These are phyloP conservation scores for Polyplosphaeria fusca DNA, from an alignment of 495 filamentous ascomycete species.

Conservation along the genomic window DNA sequence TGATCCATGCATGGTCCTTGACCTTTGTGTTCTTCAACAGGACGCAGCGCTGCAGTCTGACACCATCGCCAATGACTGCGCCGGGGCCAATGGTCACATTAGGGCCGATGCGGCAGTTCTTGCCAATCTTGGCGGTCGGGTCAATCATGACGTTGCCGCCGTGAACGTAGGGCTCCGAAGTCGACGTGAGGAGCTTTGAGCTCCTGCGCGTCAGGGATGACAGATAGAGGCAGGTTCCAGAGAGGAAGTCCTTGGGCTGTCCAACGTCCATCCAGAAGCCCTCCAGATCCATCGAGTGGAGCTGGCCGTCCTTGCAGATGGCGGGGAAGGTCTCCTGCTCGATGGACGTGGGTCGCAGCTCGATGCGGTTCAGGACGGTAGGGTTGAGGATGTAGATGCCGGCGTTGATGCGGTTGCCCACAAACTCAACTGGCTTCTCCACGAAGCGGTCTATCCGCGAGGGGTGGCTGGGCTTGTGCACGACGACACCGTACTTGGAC, in stretches of 20 bases:
- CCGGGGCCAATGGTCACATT: constrained; percentile 97
- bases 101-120: constrained; percentile 96
- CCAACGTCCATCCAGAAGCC: constrained; percentile 99
- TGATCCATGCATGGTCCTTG: constrained; percentile 99
- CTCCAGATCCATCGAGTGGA: constrained; percentile 97
- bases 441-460: constrained; percentile 98
- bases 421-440: constrained; percentile 98
- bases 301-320: constrained; percentile 82
- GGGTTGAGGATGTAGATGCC: constrained; percentile 99
- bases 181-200: constrained; percentile 75
- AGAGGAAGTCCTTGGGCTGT: constrained; percentile 98
- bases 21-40: constrained; percentile 85
- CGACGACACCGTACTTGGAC: constrained; percentile 97
- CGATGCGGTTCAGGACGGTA: constrained; percentile 83
- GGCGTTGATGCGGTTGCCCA: constrained; percentile 98
- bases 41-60: constrained; percentile 90
- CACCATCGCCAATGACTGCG: constrained; percentile 92
- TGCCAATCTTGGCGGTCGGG: constrained; percentile 91
- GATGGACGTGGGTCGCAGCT: constrained; percentile 97
- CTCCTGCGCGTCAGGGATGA: constrained; percentile 89
- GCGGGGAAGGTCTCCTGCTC: constrained; percentile 99
- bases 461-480: constrained; percentile 91
- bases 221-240: constrained; percentile 94
- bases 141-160: constrained; percentile 97
- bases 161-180: constrained; percentile 77